These are phyloP conservation scores for Macrocybe gigantea DNA, from an alignment of 768 basidiomycete species.

Conservation along the genomic window DNA sequence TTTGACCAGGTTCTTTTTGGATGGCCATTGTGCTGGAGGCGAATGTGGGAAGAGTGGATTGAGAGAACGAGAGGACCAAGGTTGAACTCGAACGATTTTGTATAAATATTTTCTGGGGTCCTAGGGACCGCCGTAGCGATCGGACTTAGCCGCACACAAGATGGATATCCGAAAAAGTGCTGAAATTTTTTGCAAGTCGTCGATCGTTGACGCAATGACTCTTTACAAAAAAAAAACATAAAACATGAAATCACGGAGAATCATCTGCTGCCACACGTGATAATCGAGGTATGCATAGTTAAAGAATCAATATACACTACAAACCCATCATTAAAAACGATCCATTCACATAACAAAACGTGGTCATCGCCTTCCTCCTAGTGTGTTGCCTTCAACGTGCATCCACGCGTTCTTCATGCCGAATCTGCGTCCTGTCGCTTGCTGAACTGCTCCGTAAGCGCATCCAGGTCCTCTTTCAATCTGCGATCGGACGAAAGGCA, in stretches of 20 bases:
- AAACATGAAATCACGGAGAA: too few relatives aligned
- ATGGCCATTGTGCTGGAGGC: conserved; percentile 57
- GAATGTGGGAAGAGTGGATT: conserved; percentile 13
- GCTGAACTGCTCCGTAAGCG: conserved; percentile 37
- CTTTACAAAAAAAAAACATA: too few relatives aligned
- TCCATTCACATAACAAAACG: too few relatives aligned
- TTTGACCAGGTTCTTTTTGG: conserved; percentile 82
- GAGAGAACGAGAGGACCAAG: conserved; percentile 17
- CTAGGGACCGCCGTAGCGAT: conserved; percentile 20
- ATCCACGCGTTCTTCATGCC: conserved; percentile 11
- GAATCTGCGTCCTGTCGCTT: conserved; percentile 16
- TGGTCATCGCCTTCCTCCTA: not conserved
- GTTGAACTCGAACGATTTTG: conserved; percentile 12
- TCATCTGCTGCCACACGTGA: too few relatives aligned
- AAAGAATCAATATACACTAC: too few relatives aligned
- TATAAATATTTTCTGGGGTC: conserved; percentile 8
- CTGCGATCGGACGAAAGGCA: conserved; percentile 33
- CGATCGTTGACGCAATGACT: too few relatives aligned
- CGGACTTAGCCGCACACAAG: conserved; percentile 24
- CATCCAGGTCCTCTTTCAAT: conserved; percentile 62
- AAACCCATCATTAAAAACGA: too few relatives aligned
- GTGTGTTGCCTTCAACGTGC: not conserved
- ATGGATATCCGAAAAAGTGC: not conserved
- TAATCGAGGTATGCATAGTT: too few relatives aligned
- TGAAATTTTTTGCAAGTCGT: too few relatives aligned